A percentile compares a stretch with the other conserved stretches of the same genome.
Evolutionary conservation across 2,329 filamentous ascomycete genomes (phyloP).

Genomic region (Claviceps fusiformis): DNA sequence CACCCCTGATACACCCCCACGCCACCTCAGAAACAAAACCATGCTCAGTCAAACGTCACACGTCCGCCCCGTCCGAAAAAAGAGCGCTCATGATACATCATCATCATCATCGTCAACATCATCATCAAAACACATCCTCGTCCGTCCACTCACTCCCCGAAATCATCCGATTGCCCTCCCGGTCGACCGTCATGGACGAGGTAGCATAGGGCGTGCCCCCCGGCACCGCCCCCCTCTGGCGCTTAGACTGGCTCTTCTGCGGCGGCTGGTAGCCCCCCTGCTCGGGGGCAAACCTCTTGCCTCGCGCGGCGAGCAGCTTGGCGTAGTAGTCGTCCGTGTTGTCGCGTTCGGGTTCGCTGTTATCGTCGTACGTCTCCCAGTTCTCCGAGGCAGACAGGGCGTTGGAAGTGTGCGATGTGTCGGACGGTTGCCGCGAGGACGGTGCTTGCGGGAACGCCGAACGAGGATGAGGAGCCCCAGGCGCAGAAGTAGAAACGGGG

Average conservation of each 20-base stretch:
- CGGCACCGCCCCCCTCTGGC: constrained; percentile 38
- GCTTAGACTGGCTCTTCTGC: constrained; percentile 36
- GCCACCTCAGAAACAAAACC: no score
- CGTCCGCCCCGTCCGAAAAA: no score
- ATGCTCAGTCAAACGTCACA: no score
- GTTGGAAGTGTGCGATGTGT: constrained; percentile 61
- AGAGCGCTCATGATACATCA: no score
- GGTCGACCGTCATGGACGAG: constrained; percentile 36
- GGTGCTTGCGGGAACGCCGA: constrained; percentile 28
- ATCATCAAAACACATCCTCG: constrained; percentile 40
- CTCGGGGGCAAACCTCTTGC: constrained; percentile 49
- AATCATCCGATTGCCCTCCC: constrained; percentile 48
- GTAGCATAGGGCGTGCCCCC: constrained; percentile 21
- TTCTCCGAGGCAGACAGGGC: constrained; percentile 77
- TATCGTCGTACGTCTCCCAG: constrained; percentile 93
- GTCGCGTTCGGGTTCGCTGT: constrained; percentile 63
- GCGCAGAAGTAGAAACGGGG: neutral
- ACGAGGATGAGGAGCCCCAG: constrained; percentile 2
- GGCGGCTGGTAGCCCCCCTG: constrained; percentile 24
- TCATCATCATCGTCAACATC: no score
- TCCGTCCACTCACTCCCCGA: constrained; percentile 56
- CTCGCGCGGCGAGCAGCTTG: constrained; percentile 54
- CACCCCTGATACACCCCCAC: no score
- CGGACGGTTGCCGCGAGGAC: constrained; percentile 46
- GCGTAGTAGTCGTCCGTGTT: constrained; percentile 68